Base-by-base conservation (phyloP, 805 yeast genomes). In the Candida nonsorbophila region DNA sequence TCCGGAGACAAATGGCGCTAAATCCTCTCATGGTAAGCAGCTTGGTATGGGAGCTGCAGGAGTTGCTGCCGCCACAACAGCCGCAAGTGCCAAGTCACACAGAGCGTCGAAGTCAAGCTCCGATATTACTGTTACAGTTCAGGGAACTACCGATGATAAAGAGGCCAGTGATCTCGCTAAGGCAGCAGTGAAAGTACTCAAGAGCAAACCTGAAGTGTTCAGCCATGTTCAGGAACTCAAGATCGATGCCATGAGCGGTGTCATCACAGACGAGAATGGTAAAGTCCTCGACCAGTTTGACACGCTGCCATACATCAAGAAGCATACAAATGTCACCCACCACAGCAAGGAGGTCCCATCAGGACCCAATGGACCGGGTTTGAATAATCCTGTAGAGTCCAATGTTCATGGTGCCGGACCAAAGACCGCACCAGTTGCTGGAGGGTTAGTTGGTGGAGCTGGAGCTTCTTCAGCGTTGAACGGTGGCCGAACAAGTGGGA, bases 161-260 rank as follows among this genome's bases (percentile, higher is more conserved):
- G 41, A 47, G 12, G 62, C 66, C 2, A 45, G 49, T 9, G 15
- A 22, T 7, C 38, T 56, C 30, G 64, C 65, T 18, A 32, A 40
- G 15, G 37, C 36, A 15, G 57, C 58, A 4, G 56, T 56, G 7
- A 33, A 37, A 16, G 43, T 58, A 24, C 38, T 44, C 16, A 44
- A 47, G 27, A 38, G 41, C 10, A 40, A 45, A 12, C 51, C 53
- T 7, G 49, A 45, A 18, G 29, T 47, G 2, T 34, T 54, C 20
- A 30, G 35, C 6, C 25, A 32, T 9, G 47, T 45, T 15, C 41
- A 44, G 31, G 55, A 49, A 27, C 38, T 58, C 27, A 46, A 32
- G 28, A 52, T 58, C 14, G 55, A 59, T 34, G 58, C 57, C 10
- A 24, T 25, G 12, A 42, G 55, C 13, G 65, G 65, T 6, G 32